phyloP scores from a whole-genome alignment of 2,329 filamentous ascomycete species.

The Pezicula rhizophila region DNA sequence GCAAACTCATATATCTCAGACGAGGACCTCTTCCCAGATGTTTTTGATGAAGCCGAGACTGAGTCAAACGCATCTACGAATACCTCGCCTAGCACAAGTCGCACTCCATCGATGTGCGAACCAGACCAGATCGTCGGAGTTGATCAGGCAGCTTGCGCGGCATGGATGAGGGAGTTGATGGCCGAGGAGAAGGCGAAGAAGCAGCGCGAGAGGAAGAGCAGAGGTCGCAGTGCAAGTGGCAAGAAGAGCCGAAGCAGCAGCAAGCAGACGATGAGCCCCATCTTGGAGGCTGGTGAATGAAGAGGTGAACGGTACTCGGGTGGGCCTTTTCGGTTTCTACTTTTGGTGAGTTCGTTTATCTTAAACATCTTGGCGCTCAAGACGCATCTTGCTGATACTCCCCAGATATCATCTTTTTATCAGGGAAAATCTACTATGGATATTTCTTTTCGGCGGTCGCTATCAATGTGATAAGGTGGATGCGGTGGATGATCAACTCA shows the following conservation, averaged over 20 bases:
- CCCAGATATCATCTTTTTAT: not conserved
- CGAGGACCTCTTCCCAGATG: slow-evolving; percentile 52
- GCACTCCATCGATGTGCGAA: slow-evolving; percentile 15
- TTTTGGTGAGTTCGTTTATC: slow-evolving; percentile 6
- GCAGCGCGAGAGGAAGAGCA: slow-evolving; percentile 14
- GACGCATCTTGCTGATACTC: not conserved
- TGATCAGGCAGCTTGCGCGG: slow-evolving; percentile 20
- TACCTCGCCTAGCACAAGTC: slow-evolving; percentile 14
- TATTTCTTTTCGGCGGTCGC: not conserved
- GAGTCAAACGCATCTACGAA: slow-evolving; percentile 36
- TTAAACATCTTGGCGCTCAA: not conserved
- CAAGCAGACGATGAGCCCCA: slow-evolving; percentile 55
- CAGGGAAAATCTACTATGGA: not conserved
- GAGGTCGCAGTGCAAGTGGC: slow-evolving; percentile 27
- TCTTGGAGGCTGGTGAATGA: slow-evolving; percentile 44
- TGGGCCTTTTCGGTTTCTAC: slow-evolving; percentile 7
- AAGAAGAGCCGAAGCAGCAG: slow-evolving; percentile 24
- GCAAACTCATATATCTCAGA: slow-evolving; percentile 42
- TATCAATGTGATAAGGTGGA: too few relatives aligned
- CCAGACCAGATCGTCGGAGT: slow-evolving; percentile 14
- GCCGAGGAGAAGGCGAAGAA: slow-evolving; percentile 23
- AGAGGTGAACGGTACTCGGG: not conserved
- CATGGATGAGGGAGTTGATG: slow-evolving; percentile 23
- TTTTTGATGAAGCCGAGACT: slow-evolving; percentile 42
- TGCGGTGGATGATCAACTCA: too few relatives aligned